phyloP scores from a whole-genome alignment of 768 basidiomycete species.

The Cyclocybe aegerita region DNA sequence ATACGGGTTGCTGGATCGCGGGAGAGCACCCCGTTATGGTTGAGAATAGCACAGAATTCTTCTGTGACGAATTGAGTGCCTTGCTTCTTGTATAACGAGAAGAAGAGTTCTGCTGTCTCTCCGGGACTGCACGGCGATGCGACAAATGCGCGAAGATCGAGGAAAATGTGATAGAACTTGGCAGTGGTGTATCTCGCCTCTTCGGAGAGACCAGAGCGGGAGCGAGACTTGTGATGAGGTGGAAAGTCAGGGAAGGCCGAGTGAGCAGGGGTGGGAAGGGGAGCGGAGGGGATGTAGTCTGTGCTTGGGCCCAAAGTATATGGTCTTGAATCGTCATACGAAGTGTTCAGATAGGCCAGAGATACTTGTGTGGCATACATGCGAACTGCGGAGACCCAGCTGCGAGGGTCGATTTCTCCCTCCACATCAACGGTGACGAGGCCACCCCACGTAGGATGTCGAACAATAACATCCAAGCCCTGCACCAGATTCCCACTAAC shows the following conservation, averaged over 20 bases:
- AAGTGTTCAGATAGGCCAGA: constrained; percentile 72
- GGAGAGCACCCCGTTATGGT: constrained; percentile 88
- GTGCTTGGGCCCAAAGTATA: constrained; percentile 41
- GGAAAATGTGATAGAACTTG: constrained; percentile 86
- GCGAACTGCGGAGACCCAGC: constrained; percentile 85
- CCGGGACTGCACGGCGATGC: constrained; percentile 88
- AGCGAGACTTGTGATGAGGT: constrained; percentile 35
- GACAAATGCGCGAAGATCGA: constrained; percentile 91
- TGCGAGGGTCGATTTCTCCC: constrained; percentile 74
- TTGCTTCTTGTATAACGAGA: constrained; percentile 87
- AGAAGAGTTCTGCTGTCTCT: constrained; percentile 91
- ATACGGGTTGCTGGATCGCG: constrained; percentile 74
- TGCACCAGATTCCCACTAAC: constrained; percentile 91
- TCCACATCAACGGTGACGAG: constrained; percentile 90
- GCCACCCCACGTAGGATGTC: constrained; percentile 89
- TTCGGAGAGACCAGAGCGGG: constrained; percentile 34
- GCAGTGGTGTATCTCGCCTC: constrained; percentile 37
- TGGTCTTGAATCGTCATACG: constrained; percentile 40
- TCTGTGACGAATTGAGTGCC: constrained; percentile 89
- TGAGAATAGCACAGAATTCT: constrained; percentile 86
- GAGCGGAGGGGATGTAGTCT: constrained; percentile 45
- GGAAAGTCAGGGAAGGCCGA: constrained; percentile 69
- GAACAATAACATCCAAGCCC: constrained; percentile 92
- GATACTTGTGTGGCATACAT: constrained; percentile 91
- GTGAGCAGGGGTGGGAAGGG: constrained; percentile 60